Percentiles rank a stretch among this genome's conserved stretches.
Evolutionary conservation across 192 early-diverging fungal genomes (phyloP).

Genomic region (Podila epicladia): DNA sequence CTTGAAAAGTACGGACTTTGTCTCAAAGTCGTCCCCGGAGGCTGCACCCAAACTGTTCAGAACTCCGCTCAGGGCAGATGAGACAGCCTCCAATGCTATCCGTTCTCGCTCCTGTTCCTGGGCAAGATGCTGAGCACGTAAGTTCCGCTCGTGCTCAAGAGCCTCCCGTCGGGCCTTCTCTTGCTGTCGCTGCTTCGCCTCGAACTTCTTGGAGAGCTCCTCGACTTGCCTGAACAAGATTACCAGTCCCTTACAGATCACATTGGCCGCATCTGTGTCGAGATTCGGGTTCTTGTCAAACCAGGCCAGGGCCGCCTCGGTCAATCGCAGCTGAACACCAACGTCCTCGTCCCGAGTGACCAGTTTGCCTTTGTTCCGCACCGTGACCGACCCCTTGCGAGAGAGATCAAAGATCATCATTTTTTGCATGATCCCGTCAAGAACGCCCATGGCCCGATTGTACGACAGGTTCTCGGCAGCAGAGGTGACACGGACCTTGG

Average conservation of each 20-base stretch:
- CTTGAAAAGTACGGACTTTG: conserved; percentile 40
- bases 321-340: conserved; percentile 45
- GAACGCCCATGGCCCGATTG: conserved; percentile 46
- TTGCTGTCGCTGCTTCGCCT: conserved; percentile 29
- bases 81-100: conserved; percentile 39
- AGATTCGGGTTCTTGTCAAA: conserved; percentile 55
- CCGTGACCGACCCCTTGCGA: conserved; percentile 41
- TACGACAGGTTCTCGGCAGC: conserved; percentile 42
- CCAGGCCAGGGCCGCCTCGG: conserved; percentile 47
- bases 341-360: conserved; percentile 39
- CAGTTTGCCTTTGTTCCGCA: conserved; percentile 36
- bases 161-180: conserved; percentile 25
- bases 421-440: conserved; percentile 54
- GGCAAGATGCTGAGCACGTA: conserved; percentile 11
- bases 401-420: conserved; percentile 57
- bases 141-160: background rate
- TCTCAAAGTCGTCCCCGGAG: conserved; percentile 30
- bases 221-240: conserved; percentile 40
- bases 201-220: conserved; percentile 47
- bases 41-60: conserved; percentile 23
- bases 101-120: conserved; percentile 40
- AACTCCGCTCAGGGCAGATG: conserved; percentile 33
- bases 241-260: conserved; percentile 49
- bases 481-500: conserved; percentile 35
- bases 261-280: conserved; percentile 42